A percentile compares a stretch with the other conserved stretches of the same genome.
Conservation (phyloP, 2,329 filamentous ascomycete species). For the Verticillium klebahnii region DNA sequence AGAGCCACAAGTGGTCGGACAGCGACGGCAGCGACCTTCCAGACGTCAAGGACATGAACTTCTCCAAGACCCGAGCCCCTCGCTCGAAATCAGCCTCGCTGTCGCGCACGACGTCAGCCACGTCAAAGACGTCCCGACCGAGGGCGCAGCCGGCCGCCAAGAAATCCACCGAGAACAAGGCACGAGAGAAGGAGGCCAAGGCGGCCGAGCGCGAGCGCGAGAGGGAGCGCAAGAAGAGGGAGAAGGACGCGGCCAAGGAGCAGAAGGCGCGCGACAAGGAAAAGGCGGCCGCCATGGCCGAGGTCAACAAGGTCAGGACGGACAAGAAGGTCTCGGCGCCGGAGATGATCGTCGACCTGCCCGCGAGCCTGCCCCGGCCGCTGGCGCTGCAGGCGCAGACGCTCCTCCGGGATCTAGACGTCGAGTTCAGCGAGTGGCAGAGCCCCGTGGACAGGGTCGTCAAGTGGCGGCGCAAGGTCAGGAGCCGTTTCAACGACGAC, state of each 20-base stretch:
- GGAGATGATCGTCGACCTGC: slow-evolving; percentile 75
- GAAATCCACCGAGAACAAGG: slow-evolving; percentile 30
- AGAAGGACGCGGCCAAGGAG: slow-evolving; percentile 56
- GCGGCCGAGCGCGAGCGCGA: slow-evolving; percentile 46
- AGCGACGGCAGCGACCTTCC: slow-evolving; percentile 44
- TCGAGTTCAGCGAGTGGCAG: slow-evolving; percentile 39
- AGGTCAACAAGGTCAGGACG: slow-evolving; percentile 68
- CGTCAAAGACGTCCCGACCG: neutral
- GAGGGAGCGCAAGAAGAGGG: slow-evolving; percentile 49
- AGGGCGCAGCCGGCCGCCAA: slow-evolving; percentile 13
- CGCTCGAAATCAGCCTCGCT: neutral
- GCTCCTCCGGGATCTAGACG: slow-evolving; percentile 46
- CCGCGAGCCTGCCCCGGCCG: slow-evolving; percentile 46
- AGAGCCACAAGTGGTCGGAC: slow-evolving; percentile 2
- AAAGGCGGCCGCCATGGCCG: slow-evolving; percentile 59
- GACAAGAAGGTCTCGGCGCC: slow-evolving; percentile 69
- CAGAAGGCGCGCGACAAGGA: slow-evolving; percentile 60
- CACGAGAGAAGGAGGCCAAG: slow-evolving; percentile 38
- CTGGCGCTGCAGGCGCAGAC: slow-evolving; percentile 40
- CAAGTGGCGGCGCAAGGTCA: slow-evolving; percentile 65
- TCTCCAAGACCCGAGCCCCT: slow-evolving; percentile 19
- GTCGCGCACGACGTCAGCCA: neutral
- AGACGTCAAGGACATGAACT: slow-evolving; percentile 36
- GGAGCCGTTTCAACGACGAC: slow-evolving; percentile 56
- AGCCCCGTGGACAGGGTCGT: slow-evolving; percentile 49